Conservation (phyloP, 345 rosid species). For the Lenwebbia sp. region DNA sequence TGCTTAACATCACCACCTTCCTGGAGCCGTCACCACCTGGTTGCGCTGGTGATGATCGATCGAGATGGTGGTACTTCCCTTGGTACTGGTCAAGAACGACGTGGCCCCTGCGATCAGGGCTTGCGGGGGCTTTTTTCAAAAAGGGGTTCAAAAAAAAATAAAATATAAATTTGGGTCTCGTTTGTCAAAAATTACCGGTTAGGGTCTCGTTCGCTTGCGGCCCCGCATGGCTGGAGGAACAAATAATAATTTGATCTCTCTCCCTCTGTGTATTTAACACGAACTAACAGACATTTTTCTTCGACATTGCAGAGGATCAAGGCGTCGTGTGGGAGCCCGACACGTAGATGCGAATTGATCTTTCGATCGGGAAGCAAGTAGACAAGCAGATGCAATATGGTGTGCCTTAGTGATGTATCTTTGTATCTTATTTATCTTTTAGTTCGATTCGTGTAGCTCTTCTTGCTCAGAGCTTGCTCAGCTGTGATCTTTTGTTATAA, state of each 20-base stretch:
- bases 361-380: background rate
- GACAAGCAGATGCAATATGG: conserved; percentile 8
- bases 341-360: conserved; percentile 5
- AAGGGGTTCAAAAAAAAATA: no score
- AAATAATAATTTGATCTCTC: background rate
- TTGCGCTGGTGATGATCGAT: background rate
- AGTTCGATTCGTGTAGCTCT: background rate
- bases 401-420: background rate
- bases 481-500: background rate
- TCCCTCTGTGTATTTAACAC: background rate
- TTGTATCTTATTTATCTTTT: background rate
- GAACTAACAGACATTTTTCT: background rate
- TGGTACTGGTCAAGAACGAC: background rate
- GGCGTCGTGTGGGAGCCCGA: conserved; percentile 47
- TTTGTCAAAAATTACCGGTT: no score
- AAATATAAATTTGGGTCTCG: no score
- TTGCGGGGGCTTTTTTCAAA: no score
- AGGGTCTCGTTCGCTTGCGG: no score
- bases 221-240: background rate
- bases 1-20: background rate
- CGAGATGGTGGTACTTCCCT: background rate
- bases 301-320: conserved; percentile 36
- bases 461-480: background rate
- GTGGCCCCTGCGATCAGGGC: background rate
- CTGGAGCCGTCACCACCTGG: accelerated